phyloP scores from a whole-genome alignment of 257 asterid species.

The Osmanthus fragrans region DNA sequence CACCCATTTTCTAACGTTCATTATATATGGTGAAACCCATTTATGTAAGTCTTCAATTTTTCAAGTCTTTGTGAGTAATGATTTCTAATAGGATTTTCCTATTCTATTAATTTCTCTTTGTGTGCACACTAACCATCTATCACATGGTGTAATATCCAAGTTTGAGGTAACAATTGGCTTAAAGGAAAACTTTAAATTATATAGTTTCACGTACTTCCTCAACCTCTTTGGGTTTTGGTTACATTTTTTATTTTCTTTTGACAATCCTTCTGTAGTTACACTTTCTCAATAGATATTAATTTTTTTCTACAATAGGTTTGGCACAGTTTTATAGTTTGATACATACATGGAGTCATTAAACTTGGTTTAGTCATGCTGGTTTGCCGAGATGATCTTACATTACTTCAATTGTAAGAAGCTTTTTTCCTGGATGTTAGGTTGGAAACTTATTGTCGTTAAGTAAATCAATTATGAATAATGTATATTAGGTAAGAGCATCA shows the following conservation, averaged over 20 bases:
- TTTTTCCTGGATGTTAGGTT: not conserved
- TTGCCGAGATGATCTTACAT: conserved; percentile 10
- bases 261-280: not conserved
- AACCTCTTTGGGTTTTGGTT: not conserved
- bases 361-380: conserved; percentile 1
- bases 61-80: not conserved
- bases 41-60: not conserved
- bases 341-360: not conserved
- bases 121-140: not conserved
- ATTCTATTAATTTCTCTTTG: not conserved
- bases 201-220: not conserved
- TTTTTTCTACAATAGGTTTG: conserved; percentile 14
- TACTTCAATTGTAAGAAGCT: conserved; percentile 8
- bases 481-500: too few relatives aligned
- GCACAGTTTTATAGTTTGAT: not conserved
- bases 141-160: not conserved
- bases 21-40: not conserved
- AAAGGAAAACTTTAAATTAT: not conserved
- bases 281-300: conserved; percentile 3
- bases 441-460: not conserved
- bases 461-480: too few relatives aligned
- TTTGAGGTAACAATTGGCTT: conserved; percentile 9
- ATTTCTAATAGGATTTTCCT: not conserved
- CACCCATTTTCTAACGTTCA: not conserved
- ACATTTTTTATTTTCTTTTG: not conserved